Evolutionary conservation across 345 rosid genomes (phyloP).

Genomic region (Mallotus nudiflorus): DNA sequence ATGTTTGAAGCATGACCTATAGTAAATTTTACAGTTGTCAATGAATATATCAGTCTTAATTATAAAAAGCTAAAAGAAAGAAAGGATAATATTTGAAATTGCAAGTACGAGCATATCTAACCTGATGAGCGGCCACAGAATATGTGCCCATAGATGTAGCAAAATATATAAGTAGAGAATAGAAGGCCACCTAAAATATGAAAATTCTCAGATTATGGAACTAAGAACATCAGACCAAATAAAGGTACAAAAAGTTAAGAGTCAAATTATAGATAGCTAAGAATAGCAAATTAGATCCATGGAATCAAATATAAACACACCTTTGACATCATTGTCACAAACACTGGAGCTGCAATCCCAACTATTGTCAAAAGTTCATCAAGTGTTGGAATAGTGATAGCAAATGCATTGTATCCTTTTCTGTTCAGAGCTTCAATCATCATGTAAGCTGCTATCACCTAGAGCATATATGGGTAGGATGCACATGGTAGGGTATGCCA

Average conservation of each 20-base stretch:
- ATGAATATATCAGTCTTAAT: neutral
- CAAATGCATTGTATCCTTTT: conserved; percentile 67
- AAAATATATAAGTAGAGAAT: conserved; percentile 68
- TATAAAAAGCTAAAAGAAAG: conserved; percentile 12
- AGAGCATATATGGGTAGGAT: conserved; percentile 10
- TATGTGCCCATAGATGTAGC: conserved; percentile 87
- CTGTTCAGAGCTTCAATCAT: conserved; percentile 70
- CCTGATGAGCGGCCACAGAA: conserved; percentile 92
- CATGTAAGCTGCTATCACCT: conserved; percentile 85
- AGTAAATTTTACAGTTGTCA: conserved; percentile 5
- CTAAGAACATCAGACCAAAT: neutral
- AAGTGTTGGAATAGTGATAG: conserved; percentile 59
- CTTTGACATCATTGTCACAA: conserved; percentile 75
- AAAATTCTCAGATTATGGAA: conserved; percentile 12
- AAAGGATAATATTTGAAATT: neutral
- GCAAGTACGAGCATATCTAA: conserved; percentile 18
- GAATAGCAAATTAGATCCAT: neutral
- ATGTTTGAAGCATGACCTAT: conserved; percentile 76
- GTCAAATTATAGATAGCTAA: neutral
- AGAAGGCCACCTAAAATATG: conserved; percentile 66
- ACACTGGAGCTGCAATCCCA: conserved; percentile 77
- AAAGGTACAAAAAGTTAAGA: conserved; percentile 18
- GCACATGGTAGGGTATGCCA: neutral
- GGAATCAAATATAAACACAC: conserved; percentile 24
- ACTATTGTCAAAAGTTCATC: conserved; percentile 56